Evolutionary conservation across 345 rosid genomes (phyloP).

Genomic region (Salix koriyanagi): DNA sequence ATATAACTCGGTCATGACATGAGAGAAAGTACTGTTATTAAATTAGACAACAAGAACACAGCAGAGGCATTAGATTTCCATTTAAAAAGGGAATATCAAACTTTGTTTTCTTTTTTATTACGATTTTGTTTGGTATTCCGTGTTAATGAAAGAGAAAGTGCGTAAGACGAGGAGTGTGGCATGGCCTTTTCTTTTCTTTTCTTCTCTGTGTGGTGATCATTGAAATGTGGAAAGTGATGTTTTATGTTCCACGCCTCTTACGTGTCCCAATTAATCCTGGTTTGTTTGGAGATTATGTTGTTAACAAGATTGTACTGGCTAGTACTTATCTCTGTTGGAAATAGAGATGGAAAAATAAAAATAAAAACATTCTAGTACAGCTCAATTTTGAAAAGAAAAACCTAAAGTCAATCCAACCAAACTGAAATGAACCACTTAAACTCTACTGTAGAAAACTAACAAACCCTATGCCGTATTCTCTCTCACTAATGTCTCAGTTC

Average conservation of each 20-base stretch:
- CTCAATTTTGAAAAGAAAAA: too few species aligned
- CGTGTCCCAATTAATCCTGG: not conserved
- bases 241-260: not conserved
- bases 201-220: not conserved
- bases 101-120: not conserved
- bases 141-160: not conserved
- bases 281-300: not conserved
- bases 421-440: too few species aligned
- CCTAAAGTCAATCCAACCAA: too few species aligned
- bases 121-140: not conserved
- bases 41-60: too few species aligned
- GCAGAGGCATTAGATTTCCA: too few species aligned
- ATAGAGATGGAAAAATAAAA: too few species aligned
- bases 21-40: not conserved
- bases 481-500: too few species aligned
- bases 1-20: not conserved
- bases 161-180: not conserved
- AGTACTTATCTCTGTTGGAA: too few species aligned
- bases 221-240: not conserved
- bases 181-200: not conserved
- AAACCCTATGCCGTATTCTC: not conserved
- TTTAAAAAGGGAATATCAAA: not conserved
- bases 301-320: too few species aligned
- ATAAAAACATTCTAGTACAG: too few species aligned
- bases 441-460: too few species aligned